Percentiles rank a stretch among this genome's conserved stretches.
Conservation (phyloP, 306 rosid species). For the Cucumis melo region DNA sequence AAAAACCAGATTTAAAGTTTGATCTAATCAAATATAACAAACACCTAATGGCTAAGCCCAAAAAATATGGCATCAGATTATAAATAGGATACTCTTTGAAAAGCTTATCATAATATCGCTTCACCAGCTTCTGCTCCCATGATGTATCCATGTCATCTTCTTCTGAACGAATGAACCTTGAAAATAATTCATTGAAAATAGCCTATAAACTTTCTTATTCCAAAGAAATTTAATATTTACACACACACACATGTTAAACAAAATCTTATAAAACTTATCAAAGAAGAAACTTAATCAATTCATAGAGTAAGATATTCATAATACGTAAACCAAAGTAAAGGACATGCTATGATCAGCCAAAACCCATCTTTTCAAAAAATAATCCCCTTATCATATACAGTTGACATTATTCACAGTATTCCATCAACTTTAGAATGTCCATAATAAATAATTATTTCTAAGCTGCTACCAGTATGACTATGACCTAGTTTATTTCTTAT, state of each 20-base stretch:
- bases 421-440: not conserved
- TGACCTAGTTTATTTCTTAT: not conserved
- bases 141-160: conserved; percentile 87
- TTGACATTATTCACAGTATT: not conserved
- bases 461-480: not conserved
- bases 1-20: not conserved
- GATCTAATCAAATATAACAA: not conserved
- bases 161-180: conserved; percentile 82
- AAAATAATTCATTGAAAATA: not conserved
- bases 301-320: not conserved
- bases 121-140: conserved; percentile 97
- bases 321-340: not conserved
- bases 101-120: conserved; percentile 83
- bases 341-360: not conserved
- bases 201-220: not conserved
- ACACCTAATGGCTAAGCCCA: not conserved
- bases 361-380: not conserved
- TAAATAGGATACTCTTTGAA: conserved; percentile 90
- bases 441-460: not conserved
- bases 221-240: too few species aligned
- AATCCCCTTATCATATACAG: not conserved
- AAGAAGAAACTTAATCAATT: not conserved
- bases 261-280: not conserved
- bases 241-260: too few species aligned
- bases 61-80: not conserved